These are phyloP conservation scores for Calocybe gangraenosa DNA, from an alignment of 768 basidiomycete species.

Conservation along the genomic window DNA sequence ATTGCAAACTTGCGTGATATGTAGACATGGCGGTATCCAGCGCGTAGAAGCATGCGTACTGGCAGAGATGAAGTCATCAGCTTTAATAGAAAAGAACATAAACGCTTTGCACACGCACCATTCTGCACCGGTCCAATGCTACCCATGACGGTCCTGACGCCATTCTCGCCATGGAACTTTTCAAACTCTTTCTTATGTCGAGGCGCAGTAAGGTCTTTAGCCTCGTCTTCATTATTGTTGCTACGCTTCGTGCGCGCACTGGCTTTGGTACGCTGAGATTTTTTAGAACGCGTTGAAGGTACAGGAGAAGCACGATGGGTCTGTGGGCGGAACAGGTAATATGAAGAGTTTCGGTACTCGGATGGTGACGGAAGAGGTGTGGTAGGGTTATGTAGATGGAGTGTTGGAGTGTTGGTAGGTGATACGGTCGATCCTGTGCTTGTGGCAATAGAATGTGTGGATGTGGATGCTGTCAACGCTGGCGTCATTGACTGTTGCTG, in stretches of 20 bases:
- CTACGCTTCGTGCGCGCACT: constrained; percentile 24
- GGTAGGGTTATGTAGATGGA: constrained; percentile 62
- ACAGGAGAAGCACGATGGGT: constrained; percentile 30
- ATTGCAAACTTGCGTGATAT: constrained; percentile 92
- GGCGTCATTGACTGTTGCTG: constrained; percentile 36
- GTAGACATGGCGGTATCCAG: constrained; percentile 91
- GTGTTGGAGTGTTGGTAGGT: constrained; percentile 37
- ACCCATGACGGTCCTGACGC: constrained; percentile 89
- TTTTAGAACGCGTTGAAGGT: constrained; percentile 35
- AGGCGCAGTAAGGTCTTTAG: constrained; percentile 47
- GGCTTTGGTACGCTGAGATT: constrained; percentile 35
- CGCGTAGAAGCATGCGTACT: constrained; percentile 93
- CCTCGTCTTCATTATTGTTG: constrained; percentile 17
- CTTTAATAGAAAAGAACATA: constrained; percentile 2
- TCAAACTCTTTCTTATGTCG: constrained; percentile 75
- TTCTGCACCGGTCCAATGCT: constrained; percentile 87
- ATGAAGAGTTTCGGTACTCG: constrained; percentile 66
- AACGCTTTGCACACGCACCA: constrained; percentile 45
- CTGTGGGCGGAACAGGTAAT: constrained; percentile 53
- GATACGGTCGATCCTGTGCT: constrained; percentile 22
- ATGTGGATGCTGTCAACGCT: constrained; percentile 17
- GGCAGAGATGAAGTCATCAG: not conserved
- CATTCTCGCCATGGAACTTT: constrained; percentile 86
- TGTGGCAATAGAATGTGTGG: constrained; percentile 20
- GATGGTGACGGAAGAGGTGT: constrained; percentile 55